A percentile compares a stretch with the other conserved stretches of the same genome.
These are phyloP conservation scores for Betula pendula DNA, from an alignment of 306 rosid species.

Conservation along the genomic window DNA sequence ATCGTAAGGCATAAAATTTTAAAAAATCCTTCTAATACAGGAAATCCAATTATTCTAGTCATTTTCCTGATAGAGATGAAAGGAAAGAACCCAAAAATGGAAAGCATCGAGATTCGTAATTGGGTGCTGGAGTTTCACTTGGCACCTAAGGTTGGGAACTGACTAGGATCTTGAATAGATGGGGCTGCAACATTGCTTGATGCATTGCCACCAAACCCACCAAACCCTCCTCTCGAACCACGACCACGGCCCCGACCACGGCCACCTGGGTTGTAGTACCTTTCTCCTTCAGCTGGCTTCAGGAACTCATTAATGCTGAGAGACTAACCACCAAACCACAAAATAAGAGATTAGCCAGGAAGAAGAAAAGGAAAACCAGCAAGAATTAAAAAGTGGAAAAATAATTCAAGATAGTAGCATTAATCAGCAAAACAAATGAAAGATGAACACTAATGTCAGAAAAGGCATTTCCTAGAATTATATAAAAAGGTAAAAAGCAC, in stretches of 20 bases:
- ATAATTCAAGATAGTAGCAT: not conserved
- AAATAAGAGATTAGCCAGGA: not conserved
- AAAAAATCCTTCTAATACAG: slow-evolving; percentile 35
- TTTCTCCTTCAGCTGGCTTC: slow-evolving; percentile 90
- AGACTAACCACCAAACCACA: slow-evolving; percentile 42
- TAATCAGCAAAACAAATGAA: not conserved
- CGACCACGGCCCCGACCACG: slow-evolving; percentile 83
- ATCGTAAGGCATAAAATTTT: slow-evolving; percentile 32
- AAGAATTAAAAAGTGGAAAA: not conserved
- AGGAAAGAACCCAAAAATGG: slow-evolving; percentile 56
- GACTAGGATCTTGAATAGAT: slow-evolving; percentile 80
- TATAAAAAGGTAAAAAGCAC: not conserved
- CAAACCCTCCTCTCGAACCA: slow-evolving; percentile 57
- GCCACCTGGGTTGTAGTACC: slow-evolving; percentile 65
- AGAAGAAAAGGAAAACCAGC: not conserved
- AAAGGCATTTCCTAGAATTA: not conserved
- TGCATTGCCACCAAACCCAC: slow-evolving; percentile 45
- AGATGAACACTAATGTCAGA: not conserved
- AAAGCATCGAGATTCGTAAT: slow-evolving; percentile 27
- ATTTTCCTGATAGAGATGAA: slow-evolving; percentile 44
- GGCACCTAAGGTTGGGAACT: slow-evolving; percentile 93
- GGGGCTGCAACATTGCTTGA: slow-evolving; percentile 58
- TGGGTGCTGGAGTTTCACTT: slow-evolving; percentile 64
- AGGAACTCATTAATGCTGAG: slow-evolving; percentile 84
- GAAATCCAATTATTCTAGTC: slow-evolving; percentile 55